phyloP scores from a whole-genome alignment of 108 stramenopile species.

The Cyclostephanos tholiformis region DNA sequence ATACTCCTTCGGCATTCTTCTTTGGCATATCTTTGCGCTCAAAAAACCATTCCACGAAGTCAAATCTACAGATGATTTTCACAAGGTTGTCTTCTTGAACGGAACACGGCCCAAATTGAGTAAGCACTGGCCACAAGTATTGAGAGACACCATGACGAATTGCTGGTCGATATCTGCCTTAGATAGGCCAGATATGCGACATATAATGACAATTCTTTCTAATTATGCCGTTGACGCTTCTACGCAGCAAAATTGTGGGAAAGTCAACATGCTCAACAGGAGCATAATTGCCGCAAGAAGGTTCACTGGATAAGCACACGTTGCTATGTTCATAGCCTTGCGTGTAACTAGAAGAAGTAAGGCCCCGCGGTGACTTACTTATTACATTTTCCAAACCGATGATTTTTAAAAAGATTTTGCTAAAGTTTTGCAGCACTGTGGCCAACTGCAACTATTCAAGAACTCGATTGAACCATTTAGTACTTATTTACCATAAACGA shows the following conservation, averaged over 20 bases:
- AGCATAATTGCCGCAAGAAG: too few species aligned
- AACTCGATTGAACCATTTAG: too few species aligned
- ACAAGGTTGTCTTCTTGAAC: conserved; percentile 34
- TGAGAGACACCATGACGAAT: conserved; percentile 34
- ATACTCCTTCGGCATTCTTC: conserved; percentile 59
- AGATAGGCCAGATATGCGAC: conserved; percentile 43
- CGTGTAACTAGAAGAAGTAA: too few species aligned
- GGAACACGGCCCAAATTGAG: conserved; percentile 40
- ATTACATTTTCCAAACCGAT: too few species aligned
- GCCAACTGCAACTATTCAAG: too few species aligned
- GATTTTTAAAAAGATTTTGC: too few species aligned
- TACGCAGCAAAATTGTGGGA: background rate
- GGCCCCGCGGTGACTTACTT: too few species aligned
- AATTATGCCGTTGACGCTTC: background rate
- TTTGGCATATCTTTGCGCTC: conserved; percentile 57
- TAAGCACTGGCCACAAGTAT: conserved; percentile 29
- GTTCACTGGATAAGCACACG: too few species aligned
- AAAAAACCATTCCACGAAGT: conserved; percentile 52
- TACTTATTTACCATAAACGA: too few species aligned
- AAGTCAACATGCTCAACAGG: background rate
- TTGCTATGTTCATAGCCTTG: too few species aligned
- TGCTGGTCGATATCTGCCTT: conserved; percentile 45
- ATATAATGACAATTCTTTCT: conserved; percentile 12
- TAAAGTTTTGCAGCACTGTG: too few species aligned
- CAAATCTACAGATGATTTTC: conserved; percentile 41